These are phyloP conservation scores for Cucurbita moschata DNA, from an alignment of 306 rosid genomes.

Conservation along the genomic window DNA sequence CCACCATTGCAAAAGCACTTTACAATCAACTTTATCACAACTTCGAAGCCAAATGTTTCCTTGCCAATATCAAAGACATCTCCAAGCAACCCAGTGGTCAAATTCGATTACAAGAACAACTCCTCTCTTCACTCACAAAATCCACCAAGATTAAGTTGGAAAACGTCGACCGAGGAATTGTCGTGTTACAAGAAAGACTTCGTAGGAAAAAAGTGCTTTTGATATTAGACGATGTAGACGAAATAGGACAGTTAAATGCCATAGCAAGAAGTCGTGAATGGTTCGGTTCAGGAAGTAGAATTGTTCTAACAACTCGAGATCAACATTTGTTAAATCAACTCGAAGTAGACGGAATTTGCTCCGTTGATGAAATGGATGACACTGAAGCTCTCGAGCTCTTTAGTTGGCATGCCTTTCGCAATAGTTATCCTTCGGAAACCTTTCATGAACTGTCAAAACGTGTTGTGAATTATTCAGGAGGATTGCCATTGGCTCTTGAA, in stretches of 20 bases:
- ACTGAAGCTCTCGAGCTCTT: slow-evolving; percentile 15
- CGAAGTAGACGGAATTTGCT: not conserved
- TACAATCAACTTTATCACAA: not conserved
- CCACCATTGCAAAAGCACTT: slow-evolving; percentile 13
- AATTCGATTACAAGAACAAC: slow-evolving; percentile 9
- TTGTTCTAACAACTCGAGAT: slow-evolving; percentile 18
- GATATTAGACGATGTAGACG: slow-evolving; percentile 6
- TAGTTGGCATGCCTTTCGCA: slow-evolving; percentile 18
- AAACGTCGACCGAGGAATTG: not conserved
- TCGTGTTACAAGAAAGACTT: not conserved
- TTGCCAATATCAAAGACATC: not conserved
- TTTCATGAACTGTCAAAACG: not conserved
- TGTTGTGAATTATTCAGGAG: slow-evolving; percentile 10
- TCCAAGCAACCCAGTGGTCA: not conserved
- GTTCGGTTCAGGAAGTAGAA: slow-evolving; percentile 13
- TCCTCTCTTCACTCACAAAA: slow-evolving; percentile 2
- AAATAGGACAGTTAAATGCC: not conserved
- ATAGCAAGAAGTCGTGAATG: not conserved
- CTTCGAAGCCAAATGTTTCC: slow-evolving; percentile 4
- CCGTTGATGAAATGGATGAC: not conserved
- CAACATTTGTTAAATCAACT: not conserved
- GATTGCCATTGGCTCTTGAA: slow-evolving; percentile 29
- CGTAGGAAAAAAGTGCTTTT: not conserved
- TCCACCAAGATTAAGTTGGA: not conserved
- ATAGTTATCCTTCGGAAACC: not conserved